Conservation (phyloP, 257 asterid genomes). For the Salvia splendens region DNA sequence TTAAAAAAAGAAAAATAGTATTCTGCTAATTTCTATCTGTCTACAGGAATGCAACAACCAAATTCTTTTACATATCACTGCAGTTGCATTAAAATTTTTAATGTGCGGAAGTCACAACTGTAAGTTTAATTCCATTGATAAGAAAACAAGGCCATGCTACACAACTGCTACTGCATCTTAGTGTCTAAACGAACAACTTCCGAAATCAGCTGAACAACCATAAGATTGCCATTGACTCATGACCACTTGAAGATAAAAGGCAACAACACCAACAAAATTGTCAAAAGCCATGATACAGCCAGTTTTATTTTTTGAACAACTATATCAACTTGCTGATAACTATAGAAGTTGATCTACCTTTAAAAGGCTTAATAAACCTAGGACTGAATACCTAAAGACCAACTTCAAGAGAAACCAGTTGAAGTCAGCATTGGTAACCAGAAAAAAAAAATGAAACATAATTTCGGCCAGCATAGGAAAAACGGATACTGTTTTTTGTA, state of each 20-base stretch:
- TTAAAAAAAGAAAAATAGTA: neutral
- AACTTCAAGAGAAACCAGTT: constrained; percentile 16
- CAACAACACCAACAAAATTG: neutral
- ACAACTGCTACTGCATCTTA: constrained; percentile 2
- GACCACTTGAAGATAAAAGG: constrained; percentile 2
- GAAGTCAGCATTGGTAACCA: constrained; percentile 16
- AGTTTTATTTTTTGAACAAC: constrained; percentile 14
- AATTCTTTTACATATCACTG: neutral
- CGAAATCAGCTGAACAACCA: neutral
- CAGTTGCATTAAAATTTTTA: neutral
- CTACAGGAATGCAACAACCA: neutral
- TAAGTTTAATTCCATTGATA: constrained; percentile 7
- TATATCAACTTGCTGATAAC: neutral
- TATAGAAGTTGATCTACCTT: neutral
- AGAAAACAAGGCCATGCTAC: constrained; percentile 5
- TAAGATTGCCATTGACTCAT: neutral
- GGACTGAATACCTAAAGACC: constrained; percentile 7
- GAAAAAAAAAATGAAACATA: neutral
- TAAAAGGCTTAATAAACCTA: constrained; percentile 7
- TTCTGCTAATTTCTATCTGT: neutral
- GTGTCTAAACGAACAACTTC: neutral
- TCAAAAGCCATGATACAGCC: neutral
- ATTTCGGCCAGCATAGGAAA: neutral
- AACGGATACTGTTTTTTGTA: neutral
- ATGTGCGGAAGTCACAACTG: neutral